Evolutionary conservation across 768 basidiomycete species (phyloP).

Genomic region (Kwoniella europaea): DNA sequence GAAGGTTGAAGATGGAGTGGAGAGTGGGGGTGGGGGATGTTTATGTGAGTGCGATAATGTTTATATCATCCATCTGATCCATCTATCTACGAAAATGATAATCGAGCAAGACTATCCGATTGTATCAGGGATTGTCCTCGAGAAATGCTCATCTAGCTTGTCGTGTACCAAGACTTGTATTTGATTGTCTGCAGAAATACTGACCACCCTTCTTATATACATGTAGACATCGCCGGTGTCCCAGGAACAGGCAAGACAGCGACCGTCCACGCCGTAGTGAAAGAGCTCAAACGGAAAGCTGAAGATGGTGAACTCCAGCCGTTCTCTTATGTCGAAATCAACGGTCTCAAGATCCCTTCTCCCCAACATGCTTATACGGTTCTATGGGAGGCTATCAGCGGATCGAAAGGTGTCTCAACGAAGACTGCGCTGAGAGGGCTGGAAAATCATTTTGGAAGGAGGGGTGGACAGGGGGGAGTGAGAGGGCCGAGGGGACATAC

Average conservation of each 20-base stretch:
- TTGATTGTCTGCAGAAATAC: too few relatives aligned
- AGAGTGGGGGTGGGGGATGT: conserved; percentile 93
- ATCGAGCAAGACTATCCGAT: too few relatives aligned
- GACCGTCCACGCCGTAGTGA: conserved; percentile 89
- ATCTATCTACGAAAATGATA: too few relatives aligned
- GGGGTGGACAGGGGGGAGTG: conserved; percentile 53
- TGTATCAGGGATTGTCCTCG: too few relatives aligned
- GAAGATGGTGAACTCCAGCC: conserved; percentile 82
- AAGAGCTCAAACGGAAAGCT: conserved; percentile 87
- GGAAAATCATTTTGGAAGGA: conserved; percentile 74
- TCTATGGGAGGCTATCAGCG: conserved; percentile 91
- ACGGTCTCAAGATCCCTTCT: conserved; percentile 90
- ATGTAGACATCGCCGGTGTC: conserved; percentile 89
- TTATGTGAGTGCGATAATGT: conserved; percentile 68
- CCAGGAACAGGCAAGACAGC: conserved; percentile 94
- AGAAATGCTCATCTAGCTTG: too few relatives aligned
- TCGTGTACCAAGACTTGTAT: too few relatives aligned
- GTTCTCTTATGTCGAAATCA: conserved; percentile 97
- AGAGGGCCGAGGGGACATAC: conserved; percentile 79
- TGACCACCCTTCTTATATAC: neutral
- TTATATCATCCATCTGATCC: conserved; percentile 7
- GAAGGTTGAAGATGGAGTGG: conserved; percentile 80
- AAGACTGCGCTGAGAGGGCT: conserved; percentile 84
- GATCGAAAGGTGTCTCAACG: conserved; percentile 69
- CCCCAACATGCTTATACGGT: conserved; percentile 89